These are phyloP conservation scores for Pseudogymnoascus sp. DNA, from an alignment of 2,329 filamentous ascomycete genomes.

Conservation along the genomic window DNA sequence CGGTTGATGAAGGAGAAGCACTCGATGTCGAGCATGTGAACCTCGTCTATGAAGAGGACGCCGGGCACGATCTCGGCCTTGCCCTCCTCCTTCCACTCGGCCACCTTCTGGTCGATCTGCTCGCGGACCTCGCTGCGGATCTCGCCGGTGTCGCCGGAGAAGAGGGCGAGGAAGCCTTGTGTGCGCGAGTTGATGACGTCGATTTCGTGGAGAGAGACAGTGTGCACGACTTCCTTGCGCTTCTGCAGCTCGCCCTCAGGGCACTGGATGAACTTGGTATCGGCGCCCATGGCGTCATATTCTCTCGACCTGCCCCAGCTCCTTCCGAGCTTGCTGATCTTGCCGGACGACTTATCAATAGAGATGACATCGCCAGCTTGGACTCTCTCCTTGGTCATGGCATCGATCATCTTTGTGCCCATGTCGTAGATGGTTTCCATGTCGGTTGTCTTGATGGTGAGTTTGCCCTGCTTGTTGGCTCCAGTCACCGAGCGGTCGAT, in stretches of 20 bases:
- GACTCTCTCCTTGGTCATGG: constrained; percentile 98
- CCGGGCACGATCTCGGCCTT: constrained; percentile 97
- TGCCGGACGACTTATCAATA: constrained; percentile 96
- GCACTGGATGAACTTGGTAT: constrained; percentile 96
- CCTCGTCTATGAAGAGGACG: constrained; percentile 96
- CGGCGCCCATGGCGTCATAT: constrained; percentile 97
- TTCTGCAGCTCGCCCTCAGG: constrained; percentile 96
- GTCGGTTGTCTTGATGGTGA: constrained; percentile 98
- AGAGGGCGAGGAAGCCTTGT: constrained; percentile 95
- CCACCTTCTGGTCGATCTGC: constrained; percentile 98
- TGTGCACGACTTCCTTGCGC: constrained; percentile 93
- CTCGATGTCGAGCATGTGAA: constrained; percentile 99
- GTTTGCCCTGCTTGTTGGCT: constrained; percentile 94
- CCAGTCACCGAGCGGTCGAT: constrained; percentile 96
- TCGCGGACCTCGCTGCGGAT: constrained; percentile 95
- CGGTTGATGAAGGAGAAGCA: constrained; percentile 99
- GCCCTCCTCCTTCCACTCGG: constrained; percentile 98
- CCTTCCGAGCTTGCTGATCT: constrained; percentile 93
- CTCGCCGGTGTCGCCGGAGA: constrained; percentile 96
- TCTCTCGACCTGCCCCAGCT: constrained; percentile 92
- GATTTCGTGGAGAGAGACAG: constrained; percentile 93
- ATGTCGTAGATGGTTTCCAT: constrained; percentile 99
- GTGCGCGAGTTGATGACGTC: constrained; percentile 98
- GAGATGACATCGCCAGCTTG: constrained; percentile 98
- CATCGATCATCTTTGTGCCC: constrained; percentile 99